These are phyloP conservation scores for Iberis pinnata DNA, from an alignment of 345 rosid species.

Conservation along the genomic window DNA sequence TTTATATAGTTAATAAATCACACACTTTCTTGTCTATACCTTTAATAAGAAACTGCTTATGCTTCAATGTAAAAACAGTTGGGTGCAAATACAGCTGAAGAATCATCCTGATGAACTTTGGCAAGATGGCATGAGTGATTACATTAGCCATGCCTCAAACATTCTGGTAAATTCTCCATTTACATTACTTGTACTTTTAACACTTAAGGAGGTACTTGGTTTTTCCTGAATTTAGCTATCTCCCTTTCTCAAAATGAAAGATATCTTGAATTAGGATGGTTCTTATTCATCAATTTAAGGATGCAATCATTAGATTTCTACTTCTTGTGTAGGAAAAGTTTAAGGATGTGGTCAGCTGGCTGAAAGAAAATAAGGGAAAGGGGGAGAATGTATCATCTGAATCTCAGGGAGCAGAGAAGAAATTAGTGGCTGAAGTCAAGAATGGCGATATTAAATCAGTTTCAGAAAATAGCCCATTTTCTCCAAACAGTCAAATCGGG, in stretches of 20 bases:
- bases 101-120: conserved; percentile 96
- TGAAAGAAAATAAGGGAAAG: conserved; percentile 53
- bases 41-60: conserved; percentile 4
- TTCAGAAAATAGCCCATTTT: conserved; percentile 15
- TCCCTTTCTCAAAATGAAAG: neutral
- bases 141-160: conserved; percentile 66
- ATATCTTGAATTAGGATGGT: neutral
- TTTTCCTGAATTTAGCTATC: neutral
- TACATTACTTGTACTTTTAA: neutral
- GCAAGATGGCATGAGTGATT: conserved; percentile 85
- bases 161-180: conserved; percentile 45
- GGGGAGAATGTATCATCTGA: conserved; percentile 42
- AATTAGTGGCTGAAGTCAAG: conserved; percentile 36
- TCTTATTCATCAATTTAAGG: neutral
- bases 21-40: neutral
- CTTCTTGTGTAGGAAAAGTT: conserved; percentile 56
- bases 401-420: conserved; percentile 38
- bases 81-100: conserved; percentile 90
- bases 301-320: neutral
- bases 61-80: conserved; percentile 40
- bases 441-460: conserved; percentile 31
- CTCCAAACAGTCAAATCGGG: conserved; percentile 24
- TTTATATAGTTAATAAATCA: neutral
- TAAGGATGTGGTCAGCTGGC: conserved; percentile 82
- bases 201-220: neutral